Conservation (phyloP, 179 eudicot species). For the Beta lomatogona region DNA sequence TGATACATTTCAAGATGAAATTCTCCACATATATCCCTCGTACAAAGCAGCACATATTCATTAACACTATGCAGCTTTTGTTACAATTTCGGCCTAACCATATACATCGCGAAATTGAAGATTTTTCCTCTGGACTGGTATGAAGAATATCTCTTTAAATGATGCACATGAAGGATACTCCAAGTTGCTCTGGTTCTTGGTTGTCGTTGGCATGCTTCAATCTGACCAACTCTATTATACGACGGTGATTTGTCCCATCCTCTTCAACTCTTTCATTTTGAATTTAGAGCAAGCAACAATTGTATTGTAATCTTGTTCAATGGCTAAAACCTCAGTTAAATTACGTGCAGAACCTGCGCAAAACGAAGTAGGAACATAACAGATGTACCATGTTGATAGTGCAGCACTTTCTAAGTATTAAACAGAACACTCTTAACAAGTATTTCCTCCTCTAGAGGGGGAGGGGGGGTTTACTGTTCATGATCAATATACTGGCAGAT, state of each 20-base stretch:
- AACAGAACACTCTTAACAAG: no score
- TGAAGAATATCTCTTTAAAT: neutral
- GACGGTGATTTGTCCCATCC: neutral
- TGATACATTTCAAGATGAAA: neutral
- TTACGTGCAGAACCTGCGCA: neutral
- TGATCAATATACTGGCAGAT: neutral
- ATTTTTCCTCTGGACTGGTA: neutral
- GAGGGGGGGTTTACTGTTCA: no score
- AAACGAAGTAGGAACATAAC: neutral
- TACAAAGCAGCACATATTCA: neutral
- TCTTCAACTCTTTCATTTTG: neutral
- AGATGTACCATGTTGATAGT: no score
- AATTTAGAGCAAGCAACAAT: neutral
- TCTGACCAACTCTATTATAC: neutral
- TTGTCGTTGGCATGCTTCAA: slow-evolving; percentile 4
- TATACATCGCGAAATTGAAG: neutral
- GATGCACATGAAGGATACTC: neutral
- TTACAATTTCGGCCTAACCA: neutral
- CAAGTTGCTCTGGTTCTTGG: neutral
- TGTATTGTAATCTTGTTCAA: neutral
- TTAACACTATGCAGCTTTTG: no score
- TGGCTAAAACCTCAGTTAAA: neutral
- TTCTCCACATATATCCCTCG: neutral
- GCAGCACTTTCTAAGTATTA: no score
- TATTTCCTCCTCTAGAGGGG: no score